These are phyloP conservation scores for Ambrosiella beaveri DNA, from an alignment of 2,329 filamentous ascomycete species.

Conservation along the genomic window DNA sequence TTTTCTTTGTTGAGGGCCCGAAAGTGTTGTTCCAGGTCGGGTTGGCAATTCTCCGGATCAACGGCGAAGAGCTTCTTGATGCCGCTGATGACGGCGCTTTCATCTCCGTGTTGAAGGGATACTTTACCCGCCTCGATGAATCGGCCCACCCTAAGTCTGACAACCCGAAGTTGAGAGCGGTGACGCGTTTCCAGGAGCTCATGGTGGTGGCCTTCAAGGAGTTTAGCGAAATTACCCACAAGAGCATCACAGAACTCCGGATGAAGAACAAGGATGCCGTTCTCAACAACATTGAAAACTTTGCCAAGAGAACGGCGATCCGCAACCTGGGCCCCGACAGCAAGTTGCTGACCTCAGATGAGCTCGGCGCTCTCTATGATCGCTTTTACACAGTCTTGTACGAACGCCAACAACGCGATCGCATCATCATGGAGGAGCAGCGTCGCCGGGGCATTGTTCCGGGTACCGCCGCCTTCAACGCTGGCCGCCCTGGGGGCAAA, in stretches of 20 bases:
- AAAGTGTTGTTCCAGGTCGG: constrained; percentile 97
- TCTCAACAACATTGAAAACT: constrained; percentile 88
- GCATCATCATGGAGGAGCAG: constrained; percentile 60
- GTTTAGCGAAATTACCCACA: constrained; percentile 87
- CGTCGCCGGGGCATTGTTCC: constrained; percentile 30
- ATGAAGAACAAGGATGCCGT: constrained; percentile 89
- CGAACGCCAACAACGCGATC: constrained; percentile 70
- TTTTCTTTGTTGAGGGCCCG: constrained; percentile 95
- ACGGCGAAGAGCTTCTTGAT: constrained; percentile 87
- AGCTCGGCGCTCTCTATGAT: constrained; percentile 82
- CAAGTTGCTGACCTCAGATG: constrained; percentile 71
- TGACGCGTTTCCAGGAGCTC: constrained; percentile 90
- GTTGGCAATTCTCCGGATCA: constrained; percentile 88
- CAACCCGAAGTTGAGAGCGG: constrained; percentile 81
- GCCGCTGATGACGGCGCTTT: constrained; percentile 90
- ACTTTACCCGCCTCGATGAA: constrained; percentile 85
- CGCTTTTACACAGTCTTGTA: constrained; percentile 85
- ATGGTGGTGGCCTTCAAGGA: constrained; percentile 99
- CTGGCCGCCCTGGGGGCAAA: constrained; percentile 18
- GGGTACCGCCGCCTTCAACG: constrained; percentile 20
- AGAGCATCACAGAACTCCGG: constrained; percentile 74
- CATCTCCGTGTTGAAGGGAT: constrained; percentile 86
- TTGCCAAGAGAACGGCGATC: constrained; percentile 91
- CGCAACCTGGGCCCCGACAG: constrained; percentile 90
- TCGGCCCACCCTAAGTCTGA: constrained; percentile 91